These are phyloP conservation scores for Westerdykella ornata DNA, from an alignment of 2,329 filamentous ascomycete species.

Conservation along the genomic window DNA sequence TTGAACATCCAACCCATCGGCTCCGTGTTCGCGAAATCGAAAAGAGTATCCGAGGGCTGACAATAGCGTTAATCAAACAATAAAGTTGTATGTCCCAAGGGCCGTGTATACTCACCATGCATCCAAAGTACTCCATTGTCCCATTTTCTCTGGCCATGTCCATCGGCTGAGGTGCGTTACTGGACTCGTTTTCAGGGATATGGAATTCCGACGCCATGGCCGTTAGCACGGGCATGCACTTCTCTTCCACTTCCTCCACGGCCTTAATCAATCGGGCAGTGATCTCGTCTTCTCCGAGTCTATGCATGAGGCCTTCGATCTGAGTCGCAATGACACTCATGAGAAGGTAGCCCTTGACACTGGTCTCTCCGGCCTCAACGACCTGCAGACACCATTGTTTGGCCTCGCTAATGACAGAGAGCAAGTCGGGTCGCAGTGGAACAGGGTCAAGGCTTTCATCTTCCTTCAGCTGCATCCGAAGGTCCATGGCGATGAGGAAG, in stretches of 20 bases:
- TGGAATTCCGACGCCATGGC: constrained; percentile 4
- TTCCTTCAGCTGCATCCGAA: constrained; percentile 20
- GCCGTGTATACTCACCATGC: neutral
- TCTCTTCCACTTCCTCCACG: constrained; percentile 12
- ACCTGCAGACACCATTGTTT: constrained; percentile 14
- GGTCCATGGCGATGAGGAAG: constrained; percentile 16
- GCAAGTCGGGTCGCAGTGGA: constrained; percentile 15
- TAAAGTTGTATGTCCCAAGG: neutral
- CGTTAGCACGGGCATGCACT: constrained; percentile 18
- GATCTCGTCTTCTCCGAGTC: constrained; percentile 10
- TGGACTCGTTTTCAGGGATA: neutral
- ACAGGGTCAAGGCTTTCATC: constrained; percentile 19
- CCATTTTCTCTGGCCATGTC: neutral
- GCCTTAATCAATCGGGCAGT: constrained; percentile 10
- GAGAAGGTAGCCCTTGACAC: constrained; percentile 26
- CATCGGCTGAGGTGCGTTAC: neutral
- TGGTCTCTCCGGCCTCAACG: constrained; percentile 26
- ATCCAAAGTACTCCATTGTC: neutral
- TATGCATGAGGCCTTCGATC: constrained; percentile 15
- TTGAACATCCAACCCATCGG: constrained; percentile 11
- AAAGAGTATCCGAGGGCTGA: constrained; percentile 5
- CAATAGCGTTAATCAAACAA: neutral
- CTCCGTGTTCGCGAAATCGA: constrained; percentile 3
- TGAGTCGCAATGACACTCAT: constrained; percentile 15
- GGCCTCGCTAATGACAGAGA: constrained; percentile 16